Evolutionary conservation across 2,329 filamentous ascomycete species (phyloP), one percentile per base, ranked within the genome.

Genomic region (Botrytis galanthina): DNA sequence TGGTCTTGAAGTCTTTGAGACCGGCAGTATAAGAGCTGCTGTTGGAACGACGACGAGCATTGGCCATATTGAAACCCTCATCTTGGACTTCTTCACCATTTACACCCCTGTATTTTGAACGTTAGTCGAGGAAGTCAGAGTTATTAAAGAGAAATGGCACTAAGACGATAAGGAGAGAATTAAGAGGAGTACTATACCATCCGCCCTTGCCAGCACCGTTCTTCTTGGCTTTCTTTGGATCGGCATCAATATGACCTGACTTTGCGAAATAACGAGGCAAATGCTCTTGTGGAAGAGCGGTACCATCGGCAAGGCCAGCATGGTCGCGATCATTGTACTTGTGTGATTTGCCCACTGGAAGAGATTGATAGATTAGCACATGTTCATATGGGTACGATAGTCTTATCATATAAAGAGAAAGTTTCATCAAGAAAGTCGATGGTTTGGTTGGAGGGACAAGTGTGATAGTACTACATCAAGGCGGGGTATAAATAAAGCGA

Each of bases 211-310:
- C 95, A 78, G 89, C 92, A 76, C 95, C 95, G 81, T 97, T 93
- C 87, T 99, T 99, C 91, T 99, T 99, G 82, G 92, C 91, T 87
- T 97, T 96, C 84, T 93, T 94, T 75, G 96, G 95, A 81, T 97
- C 93, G 78, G 87, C 86, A 81, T 94, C 94, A 79, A 90, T 86
- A 81, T 92, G 91, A 78, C 95, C 95, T 75, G 89, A 85, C 86
- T 98, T 98, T 83, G 90, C 94, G 83, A 98, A 98, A 89, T 93
- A 98, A 81, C 94, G 93, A 81, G 96, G 95, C 42, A 97, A 85
- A 80, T 92, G 88, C 78, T 96, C 92, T 77, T 69, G 87, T 72
- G 89, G 86, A 70, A 87, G 83, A 75, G 89, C 90, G 73, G 89
- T 90, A 82, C 92, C 93, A 79, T 96, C 92, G 78, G 92, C 91